phyloP scores from a whole-genome alignment of 768 basidiomycete species.

The Pleurotus djamor region DNA sequence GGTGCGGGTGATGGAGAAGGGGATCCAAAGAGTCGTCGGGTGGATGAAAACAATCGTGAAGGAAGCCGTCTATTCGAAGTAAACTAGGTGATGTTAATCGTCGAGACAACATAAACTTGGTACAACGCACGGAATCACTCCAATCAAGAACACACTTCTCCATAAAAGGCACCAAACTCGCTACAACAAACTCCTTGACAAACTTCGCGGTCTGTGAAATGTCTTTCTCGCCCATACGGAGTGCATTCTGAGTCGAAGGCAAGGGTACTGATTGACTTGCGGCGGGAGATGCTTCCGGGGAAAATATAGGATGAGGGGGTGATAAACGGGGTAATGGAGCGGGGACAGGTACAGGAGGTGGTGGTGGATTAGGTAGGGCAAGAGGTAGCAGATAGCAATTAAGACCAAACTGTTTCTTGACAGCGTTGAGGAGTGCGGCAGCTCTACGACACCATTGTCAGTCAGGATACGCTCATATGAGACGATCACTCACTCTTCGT shows the following conservation, averaged over 20 bases:
- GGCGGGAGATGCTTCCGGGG: constrained; percentile 9
- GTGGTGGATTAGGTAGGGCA: constrained; percentile 57
- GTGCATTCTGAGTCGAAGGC: constrained; percentile 29
- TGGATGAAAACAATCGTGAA: constrained; percentile 83
- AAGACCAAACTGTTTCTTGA: constrained; percentile 84
- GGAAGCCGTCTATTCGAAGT: constrained; percentile 77
- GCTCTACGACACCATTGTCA: constrained; percentile 43
- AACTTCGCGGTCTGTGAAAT: constrained; percentile 75
- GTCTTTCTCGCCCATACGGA: constrained; percentile 67
- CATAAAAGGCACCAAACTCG: constrained; percentile 95
- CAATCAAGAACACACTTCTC: constrained; percentile 91
- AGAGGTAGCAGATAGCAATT: constrained; percentile 73
- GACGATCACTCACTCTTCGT: constrained; percentile 66
- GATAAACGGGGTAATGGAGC: constrained; percentile 68
- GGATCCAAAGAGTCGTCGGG: constrained; percentile 79
- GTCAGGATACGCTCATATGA: not conserved
- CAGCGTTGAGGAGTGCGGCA: constrained; percentile 77
- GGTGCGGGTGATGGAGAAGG: constrained; percentile 45
- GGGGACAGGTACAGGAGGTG: constrained; percentile 67
- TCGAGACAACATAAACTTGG: not conserved
- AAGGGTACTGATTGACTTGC: constrained; percentile 15
- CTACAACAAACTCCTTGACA: constrained; percentile 83
- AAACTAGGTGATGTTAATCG: constrained; percentile 39
- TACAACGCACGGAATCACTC: constrained; percentile 73
- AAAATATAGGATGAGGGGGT: constrained; percentile 36